Base-by-base conservation (phyloP, 1,284 basidiomycete species). In the Uromyces viciae-fabae region DNA sequence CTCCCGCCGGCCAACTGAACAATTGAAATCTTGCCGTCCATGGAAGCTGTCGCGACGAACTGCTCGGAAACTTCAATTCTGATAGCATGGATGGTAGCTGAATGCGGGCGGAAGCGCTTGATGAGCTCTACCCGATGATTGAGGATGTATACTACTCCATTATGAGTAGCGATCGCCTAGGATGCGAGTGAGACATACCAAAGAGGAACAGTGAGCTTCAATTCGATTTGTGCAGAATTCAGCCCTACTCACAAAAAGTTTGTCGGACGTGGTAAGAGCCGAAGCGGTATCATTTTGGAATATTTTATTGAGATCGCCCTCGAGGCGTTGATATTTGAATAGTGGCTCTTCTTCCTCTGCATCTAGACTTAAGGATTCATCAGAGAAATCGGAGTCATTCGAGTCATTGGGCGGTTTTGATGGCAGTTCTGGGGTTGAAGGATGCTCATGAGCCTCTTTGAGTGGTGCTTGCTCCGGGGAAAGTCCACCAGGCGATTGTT, bases 11-110 rank as follows among this genome's bases (percentile, higher is more conserved):
- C 91, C 3, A 98, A 87, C 0, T 95, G 94, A 83, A 93, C 92
- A 64, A 98, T 91, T 76, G 93, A 91, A 77, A 97, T 92, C 87
- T 95, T 93, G 86, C 95, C 97, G 86, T 99, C 96, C 84, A 98
- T 91, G 7, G 94, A 95, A 0, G 95, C 93, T 11, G 94, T 95
- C 0, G 92, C 94, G 4, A 99, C 90, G 85, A 94, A 98, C 81
- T 98, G 94, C 58, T 90, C 91, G 0, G 92, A 92, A 72, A 89
- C 88, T 86, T 98, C 96, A 84, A 99, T 89, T 71, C 90, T 90
- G 49, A 98, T 91, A 84, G 94, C 94, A 69, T 91, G 90, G 74
- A 99, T 89, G 25, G 92, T 93, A 0, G 96, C 96, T n/a, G 91
- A 89, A 85, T 99, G 97, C 2, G 93, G 93, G 82, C 94, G 91